Evolutionary conservation across 495 filamentous ascomycete species (phyloP).

Genomic region (Neurospora sp.): DNA sequence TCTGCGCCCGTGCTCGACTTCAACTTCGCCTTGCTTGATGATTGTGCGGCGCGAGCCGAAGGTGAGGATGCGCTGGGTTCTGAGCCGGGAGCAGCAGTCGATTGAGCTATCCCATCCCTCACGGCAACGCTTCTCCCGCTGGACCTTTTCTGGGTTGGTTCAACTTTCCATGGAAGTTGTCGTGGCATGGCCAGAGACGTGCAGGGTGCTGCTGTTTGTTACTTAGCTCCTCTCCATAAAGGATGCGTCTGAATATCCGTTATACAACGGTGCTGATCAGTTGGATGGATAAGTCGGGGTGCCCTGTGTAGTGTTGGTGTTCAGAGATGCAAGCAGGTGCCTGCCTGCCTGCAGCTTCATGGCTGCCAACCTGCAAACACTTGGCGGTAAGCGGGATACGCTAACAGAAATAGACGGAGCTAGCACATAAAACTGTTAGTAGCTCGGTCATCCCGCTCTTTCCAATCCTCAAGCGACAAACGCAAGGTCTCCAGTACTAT

Average conservation of each 20-base stretch:
- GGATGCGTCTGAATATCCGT: not conserved
- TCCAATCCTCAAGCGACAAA: not conserved
- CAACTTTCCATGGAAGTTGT: constrained; percentile 21
- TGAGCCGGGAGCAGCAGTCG: constrained; percentile 3
- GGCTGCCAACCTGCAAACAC: not conserved
- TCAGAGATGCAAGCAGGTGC: not conserved
- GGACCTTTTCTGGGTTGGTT: not conserved
- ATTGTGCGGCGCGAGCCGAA: not conserved
- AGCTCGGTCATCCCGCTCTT: not conserved
- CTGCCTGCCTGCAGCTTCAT: not conserved
- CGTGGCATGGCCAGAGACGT: constrained; percentile 13
- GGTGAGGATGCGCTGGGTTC: constrained; percentile 4
- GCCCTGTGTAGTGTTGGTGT: not conserved
- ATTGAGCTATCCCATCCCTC: not conserved
- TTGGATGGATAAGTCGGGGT: not conserved
- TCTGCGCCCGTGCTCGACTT: not conserved
- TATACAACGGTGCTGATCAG: not conserved
- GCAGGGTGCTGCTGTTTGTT: not conserved
- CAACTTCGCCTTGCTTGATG: not conserved
- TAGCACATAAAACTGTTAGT: not conserved
- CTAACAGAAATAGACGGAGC: not conserved
- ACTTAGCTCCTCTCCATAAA: not conserved
- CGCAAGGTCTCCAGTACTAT: not conserved
- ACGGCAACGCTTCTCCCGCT: constrained; percentile 2
- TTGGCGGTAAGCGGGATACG: not conserved